phyloP scores from a whole-genome alignment of 495 filamentous ascomycete genomes.

The Daldinia bambusicola region DNA sequence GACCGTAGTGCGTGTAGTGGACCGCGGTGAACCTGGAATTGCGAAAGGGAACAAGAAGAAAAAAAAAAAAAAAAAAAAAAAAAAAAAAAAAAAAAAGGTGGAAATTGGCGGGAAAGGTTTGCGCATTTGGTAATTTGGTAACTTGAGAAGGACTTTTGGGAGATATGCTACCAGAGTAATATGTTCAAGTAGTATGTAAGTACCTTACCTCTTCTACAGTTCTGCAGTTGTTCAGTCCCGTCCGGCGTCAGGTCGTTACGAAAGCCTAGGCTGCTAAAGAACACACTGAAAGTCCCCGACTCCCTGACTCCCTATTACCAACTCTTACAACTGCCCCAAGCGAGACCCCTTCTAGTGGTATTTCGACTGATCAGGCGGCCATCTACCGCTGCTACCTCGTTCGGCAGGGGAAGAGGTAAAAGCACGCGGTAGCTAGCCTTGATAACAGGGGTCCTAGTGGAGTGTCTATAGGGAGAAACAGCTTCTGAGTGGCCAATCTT shows the following conservation, averaged over 20 bases:
- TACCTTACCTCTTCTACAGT: too few relatives aligned
- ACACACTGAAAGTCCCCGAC: too few relatives aligned
- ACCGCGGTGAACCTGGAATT: conserved; percentile 28
- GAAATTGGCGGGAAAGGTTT: conserved; percentile 16
- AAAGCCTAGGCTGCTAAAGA: conserved; percentile 36
- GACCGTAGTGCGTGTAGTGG: conserved; percentile 29
- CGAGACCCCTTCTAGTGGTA: conserved; percentile 25
- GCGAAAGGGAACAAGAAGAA: background rate
- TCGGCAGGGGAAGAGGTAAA: conserved; percentile 27
- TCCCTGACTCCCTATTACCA: conserved; percentile 26
- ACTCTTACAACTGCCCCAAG: conserved; percentile 17
- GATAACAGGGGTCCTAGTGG: conserved; percentile 23
- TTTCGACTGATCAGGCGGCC: conserved; percentile 39
- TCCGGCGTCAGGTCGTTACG: background rate
- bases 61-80: conserved; percentile 15
- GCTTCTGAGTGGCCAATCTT: conserved; percentile 34
- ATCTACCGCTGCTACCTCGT: conserved; percentile 25
- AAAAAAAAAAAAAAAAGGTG: conserved; percentile 14
- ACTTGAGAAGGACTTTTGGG: background rate
- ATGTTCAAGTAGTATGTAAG: too few relatives aligned
- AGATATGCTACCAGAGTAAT: background rate
- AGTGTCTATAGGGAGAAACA: conserved; percentile 19
- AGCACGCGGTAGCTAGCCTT: conserved; percentile 35
- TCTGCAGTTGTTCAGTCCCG: too few relatives aligned
- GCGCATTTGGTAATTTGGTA: conserved; percentile 2